These are phyloP conservation scores for Flaveria ramosissima DNA, from an alignment of 129 eudicot genomes.

Conservation along the genomic window DNA sequence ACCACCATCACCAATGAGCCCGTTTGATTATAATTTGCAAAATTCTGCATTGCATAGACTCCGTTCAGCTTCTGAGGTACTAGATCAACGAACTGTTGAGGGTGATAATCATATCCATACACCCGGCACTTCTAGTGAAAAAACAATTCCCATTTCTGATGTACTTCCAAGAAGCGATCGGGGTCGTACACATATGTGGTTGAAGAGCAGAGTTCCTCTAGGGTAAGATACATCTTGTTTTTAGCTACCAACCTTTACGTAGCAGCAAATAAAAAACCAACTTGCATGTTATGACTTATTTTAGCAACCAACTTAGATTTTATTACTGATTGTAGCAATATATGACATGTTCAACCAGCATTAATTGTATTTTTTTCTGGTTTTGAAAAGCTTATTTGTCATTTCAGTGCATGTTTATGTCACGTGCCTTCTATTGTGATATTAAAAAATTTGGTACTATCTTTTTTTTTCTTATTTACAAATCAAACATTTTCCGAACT, in stretches of 20 bases:
- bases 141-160: constrained; percentile 42
- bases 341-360: too few relatives aligned
- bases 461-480: too few relatives aligned
- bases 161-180: constrained; percentile 56
- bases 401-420: background rate
- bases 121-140: constrained; percentile 40
- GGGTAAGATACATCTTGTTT: constrained; percentile 54
- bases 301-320: background rate
- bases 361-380: background rate
- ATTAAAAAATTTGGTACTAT: background rate
- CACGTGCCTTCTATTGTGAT: background rate
- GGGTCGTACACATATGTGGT: constrained; percentile 84
- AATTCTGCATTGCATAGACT: constrained; percentile 29
- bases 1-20: constrained; percentile 59
- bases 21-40: constrained; percentile 35
- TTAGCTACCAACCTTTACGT: background rate
- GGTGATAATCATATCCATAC: constrained; percentile 35
- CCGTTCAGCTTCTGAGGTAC: constrained; percentile 32
- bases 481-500: background rate
- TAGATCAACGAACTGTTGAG: constrained; percentile 36
- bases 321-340: background rate
- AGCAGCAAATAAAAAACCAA: background rate
- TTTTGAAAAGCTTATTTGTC: background rate
- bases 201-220: constrained; percentile 86
- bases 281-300: constrained; percentile 10